These are phyloP conservation scores for Neurospora tetraspora DNA, from an alignment of 495 filamentous ascomycete species.

Conservation along the genomic window DNA sequence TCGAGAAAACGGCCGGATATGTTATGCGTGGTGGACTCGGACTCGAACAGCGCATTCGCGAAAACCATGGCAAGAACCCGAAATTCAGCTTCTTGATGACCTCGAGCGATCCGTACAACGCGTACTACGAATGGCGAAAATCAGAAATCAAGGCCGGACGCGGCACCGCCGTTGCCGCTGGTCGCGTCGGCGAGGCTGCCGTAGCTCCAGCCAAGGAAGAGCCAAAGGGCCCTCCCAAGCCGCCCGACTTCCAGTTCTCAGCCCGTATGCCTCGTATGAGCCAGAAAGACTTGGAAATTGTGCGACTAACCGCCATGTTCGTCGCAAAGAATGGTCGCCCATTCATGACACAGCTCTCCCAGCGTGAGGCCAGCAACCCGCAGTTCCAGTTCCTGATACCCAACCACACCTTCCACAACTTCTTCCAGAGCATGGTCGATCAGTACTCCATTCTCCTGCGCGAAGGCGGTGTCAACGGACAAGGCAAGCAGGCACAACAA, in stretches of 20 bases:
- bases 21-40: constrained; percentile 72
- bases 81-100: constrained; percentile 82
- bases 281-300: constrained; percentile 88
- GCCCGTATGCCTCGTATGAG: constrained; percentile 96
- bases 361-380: constrained; percentile 80
- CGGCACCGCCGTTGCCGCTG: constrained; percentile 71
- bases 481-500: constrained; percentile 55
- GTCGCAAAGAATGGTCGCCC: constrained; percentile 83
- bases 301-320: constrained; percentile 80
- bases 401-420: constrained; percentile 91
- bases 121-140: constrained; percentile 86
- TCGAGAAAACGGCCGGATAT: constrained; percentile 95
- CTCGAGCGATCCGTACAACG: constrained; percentile 71
- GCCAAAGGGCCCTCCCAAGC: constrained; percentile 73
- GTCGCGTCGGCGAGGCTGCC: constrained; percentile 55
- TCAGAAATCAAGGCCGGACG: constrained; percentile 74
- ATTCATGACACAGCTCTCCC: constrained; percentile 79
- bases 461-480: constrained; percentile 56
- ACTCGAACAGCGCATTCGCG: constrained; percentile 83
- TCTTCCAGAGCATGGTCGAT: constrained; percentile 83
- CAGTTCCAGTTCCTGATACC: constrained; percentile 97
- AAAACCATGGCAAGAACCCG: constrained; percentile 75
- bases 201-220: constrained; percentile 43
- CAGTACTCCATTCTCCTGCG: constrained; percentile 83
- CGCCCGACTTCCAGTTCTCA: constrained; percentile 87